Evolutionary conservation across 139 green algal species (phyloP), one percentile per base, ranked within the genome.

Genomic region (Deuterostichococcus epilithicus): DNA sequence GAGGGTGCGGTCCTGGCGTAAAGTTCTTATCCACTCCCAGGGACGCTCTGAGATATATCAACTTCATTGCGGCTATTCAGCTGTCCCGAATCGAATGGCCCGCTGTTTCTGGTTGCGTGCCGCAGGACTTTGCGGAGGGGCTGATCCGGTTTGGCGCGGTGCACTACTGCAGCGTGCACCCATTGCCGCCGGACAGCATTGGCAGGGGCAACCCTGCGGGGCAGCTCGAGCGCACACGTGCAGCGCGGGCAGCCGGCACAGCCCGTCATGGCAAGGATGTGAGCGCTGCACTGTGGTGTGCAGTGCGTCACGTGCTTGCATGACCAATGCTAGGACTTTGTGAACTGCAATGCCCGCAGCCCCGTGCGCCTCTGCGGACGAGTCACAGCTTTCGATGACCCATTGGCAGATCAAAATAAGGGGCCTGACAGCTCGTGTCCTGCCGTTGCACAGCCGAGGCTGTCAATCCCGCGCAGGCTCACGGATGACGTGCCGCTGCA

Each of bases 141-240:
- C 78, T 94, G 26, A 78, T 96, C 18, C 85, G 85, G 39, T 96
- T 95, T 73, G 92, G 92, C 8, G 85, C 87, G 18, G 79, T 95
- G 30, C 83, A 95, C 77, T 86, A 77, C 60, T 91, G 81, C 68
- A 82, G 82, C 42, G 83, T 95, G 13, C 71, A 78, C 33, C 91
- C 91, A 33, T 30, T 75, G 4, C n/a, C 80, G 8, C 34, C 70
- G 1, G 1, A 22, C 15, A 33, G 32, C 23, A 33, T 52, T 35
- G 39, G 32, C n/a, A 58, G 34, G 25, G 30, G 37, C 6, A 82
- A 77, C 69, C 65, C 70, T 8, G 20, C 67, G 10, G 78, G 77
- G 28, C 63, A 84, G 52, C 58, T 73, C 15, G 67, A 13, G 2
- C n/a, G 32, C 38, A 73, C 81, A 18, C 25, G 67, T 33, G 72